phyloP scores from a whole-genome alignment of 768 basidiomycete species.

The Auricularia sp. region DNA sequence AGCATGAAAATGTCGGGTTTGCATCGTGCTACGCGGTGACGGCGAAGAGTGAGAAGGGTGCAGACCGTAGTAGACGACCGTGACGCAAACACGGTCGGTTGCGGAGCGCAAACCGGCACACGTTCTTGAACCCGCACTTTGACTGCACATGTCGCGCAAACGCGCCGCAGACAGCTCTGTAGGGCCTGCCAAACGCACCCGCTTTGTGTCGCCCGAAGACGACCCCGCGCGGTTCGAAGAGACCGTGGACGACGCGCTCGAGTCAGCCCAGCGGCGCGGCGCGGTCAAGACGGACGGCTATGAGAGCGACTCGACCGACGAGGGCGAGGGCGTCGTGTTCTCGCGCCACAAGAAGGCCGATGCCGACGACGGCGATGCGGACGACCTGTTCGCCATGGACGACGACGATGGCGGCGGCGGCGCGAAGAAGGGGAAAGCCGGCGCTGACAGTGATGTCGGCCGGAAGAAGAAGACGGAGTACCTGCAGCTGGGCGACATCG shows the following conservation, averaged over 20 bases:
- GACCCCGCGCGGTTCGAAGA: slow-evolving; percentile 70
- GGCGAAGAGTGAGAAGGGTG: too few species aligned
- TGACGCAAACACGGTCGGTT: too few species aligned
- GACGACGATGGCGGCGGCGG: slow-evolving; percentile 45
- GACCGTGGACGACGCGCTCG: slow-evolving; percentile 66
- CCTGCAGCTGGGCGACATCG: slow-evolving; percentile 86
- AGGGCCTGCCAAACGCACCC: slow-evolving; percentile 6
- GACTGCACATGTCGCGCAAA: not conserved
- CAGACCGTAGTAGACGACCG: too few species aligned
- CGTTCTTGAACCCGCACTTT: not conserved
- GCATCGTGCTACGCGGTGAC: too few species aligned
- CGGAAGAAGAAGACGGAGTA: slow-evolving; percentile 56
- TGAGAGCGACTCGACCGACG: slow-evolving; percentile 89
- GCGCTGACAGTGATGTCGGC: slow-evolving; percentile 16
- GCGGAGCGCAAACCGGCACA: too few species aligned
- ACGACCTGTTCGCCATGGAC: slow-evolving; percentile 67
- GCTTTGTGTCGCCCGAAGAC: slow-evolving; percentile 6
- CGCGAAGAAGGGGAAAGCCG: slow-evolving; percentile 5
- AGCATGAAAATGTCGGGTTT: too few species aligned
- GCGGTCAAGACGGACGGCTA: slow-evolving; percentile 81
- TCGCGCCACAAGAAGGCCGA: slow-evolving; percentile 52
- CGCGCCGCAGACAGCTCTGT: not conserved
- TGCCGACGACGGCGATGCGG: slow-evolving; percentile 42
- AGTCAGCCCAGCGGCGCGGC: slow-evolving; percentile 55
- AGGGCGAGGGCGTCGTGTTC: slow-evolving; percentile 87